Evolutionary conservation across 805 yeast genomes (phyloP).

Genomic region (Starmerella scarabaei): DNA sequence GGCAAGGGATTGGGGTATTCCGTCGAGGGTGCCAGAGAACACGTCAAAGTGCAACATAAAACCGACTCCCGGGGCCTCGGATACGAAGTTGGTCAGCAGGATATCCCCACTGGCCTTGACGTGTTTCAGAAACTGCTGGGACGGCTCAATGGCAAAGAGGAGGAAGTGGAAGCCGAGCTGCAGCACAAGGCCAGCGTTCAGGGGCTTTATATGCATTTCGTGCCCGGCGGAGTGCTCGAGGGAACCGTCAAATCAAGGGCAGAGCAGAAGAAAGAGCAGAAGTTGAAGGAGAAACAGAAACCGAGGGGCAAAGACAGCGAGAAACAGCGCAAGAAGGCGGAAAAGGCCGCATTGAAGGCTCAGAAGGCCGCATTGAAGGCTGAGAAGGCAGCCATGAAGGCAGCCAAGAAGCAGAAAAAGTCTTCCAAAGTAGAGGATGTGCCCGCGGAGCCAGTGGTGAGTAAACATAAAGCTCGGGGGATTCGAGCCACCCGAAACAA

Average conservation of each 20-base stretch:
- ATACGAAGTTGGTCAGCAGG: constrained; percentile 49
- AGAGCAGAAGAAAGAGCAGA: constrained; percentile 13
- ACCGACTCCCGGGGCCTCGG: constrained; percentile 82
- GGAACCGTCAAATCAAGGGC: constrained; percentile 13
- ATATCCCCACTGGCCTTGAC: constrained; percentile 82
- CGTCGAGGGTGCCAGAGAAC: constrained; percentile 31
- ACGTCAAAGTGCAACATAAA: constrained; percentile 69
- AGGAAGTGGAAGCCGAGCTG: constrained; percentile 33
- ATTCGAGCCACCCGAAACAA: constrained; percentile 65
- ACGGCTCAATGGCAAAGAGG: constrained; percentile 72
- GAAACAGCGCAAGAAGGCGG: constrained; percentile 7
- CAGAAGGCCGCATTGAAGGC: constrained; percentile 1
- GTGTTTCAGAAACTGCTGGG: constrained; percentile 87
- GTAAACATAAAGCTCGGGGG: constrained; percentile 29
- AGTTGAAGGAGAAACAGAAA: constrained; percentile 24
- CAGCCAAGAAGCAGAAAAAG: neutral
- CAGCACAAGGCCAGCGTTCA: constrained; percentile 59
- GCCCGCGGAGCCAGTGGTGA: neutral
- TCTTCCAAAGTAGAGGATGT: neutral
- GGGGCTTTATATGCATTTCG: constrained; percentile 69
- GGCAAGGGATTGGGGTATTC: constrained; percentile 81
- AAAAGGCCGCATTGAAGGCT: constrained; percentile 1
- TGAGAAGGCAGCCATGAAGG: constrained; percentile 1
- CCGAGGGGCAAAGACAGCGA: constrained; percentile 18
- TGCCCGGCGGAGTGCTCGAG: constrained; percentile 63